These are phyloP conservation scores for Eutrema salsugineum DNA, from an alignment of 441 rosid genomes.

Conservation along the genomic window DNA sequence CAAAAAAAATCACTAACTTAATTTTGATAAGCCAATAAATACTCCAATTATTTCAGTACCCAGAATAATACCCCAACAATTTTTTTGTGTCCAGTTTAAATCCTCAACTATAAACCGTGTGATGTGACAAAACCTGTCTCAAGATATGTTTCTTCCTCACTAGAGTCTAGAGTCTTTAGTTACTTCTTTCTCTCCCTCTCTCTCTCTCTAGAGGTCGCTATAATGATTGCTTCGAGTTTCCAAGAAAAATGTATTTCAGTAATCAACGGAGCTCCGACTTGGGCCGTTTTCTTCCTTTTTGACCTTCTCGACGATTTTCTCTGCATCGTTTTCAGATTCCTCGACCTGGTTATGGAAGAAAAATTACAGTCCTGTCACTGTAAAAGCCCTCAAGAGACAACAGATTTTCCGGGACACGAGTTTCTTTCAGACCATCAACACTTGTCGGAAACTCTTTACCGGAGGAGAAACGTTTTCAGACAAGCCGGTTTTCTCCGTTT, in stretches of 20 bases:
- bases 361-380: slow-evolving; percentile 48
- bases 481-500: slow-evolving; percentile 42
- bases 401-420: neutral
- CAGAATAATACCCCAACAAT: no score
- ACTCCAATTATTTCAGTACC: no score
- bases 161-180: no score
- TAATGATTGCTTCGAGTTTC: slow-evolving; percentile 32
- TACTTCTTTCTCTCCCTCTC: no score
- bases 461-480: slow-evolving; percentile 54
- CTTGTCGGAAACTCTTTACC: slow-evolving; percentile 55
- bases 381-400: slow-evolving; percentile 10
- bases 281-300: slow-evolving; percentile 50
- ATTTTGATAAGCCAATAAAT: no score
- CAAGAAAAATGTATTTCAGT: slow-evolving; percentile 30
- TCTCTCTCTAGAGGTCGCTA: neutral
- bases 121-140: neutral
- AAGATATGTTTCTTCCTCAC: neutral
- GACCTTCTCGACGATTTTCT: slow-evolving; percentile 58
- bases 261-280: slow-evolving; percentile 24
- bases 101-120: no score
- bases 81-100: no score
- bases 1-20: no score
- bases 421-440: slow-evolving; percentile 1
- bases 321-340: slow-evolving; percentile 44
- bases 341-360: slow-evolving; percentile 64